phyloP scores from a whole-genome alignment of 2,329 filamentous ascomycete genomes.

The Mariannaea elegans region DNA sequence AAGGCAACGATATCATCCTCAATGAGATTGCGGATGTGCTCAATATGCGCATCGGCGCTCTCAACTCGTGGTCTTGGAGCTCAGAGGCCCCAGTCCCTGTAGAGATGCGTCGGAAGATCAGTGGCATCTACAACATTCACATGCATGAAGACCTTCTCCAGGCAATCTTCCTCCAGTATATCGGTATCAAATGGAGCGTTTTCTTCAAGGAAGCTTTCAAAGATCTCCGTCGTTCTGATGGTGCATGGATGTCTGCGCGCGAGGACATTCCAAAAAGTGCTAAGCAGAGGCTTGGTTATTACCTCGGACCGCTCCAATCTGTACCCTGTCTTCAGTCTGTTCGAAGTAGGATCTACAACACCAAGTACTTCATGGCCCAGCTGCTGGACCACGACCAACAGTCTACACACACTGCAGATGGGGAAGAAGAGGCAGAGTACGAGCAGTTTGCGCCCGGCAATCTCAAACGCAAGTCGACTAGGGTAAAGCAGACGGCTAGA shows the following conservation, averaged over 20 bases:
- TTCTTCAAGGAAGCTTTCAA: constrained; percentile 51
- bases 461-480: constrained; percentile 9
- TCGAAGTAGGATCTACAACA: constrained; percentile 45
- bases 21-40: constrained; percentile 61
- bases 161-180: constrained; percentile 59
- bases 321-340: constrained; percentile 39
- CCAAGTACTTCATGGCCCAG: constrained; percentile 57
- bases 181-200: constrained; percentile 58
- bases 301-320: constrained; percentile 41
- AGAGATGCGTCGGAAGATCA: constrained; percentile 58
- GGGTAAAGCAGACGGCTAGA: neutral
- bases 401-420: constrained; percentile 38
- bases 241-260: constrained; percentile 48
- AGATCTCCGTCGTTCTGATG: constrained; percentile 40
- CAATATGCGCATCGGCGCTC: constrained; percentile 58
- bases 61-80: constrained; percentile 58
- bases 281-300: constrained; percentile 45
- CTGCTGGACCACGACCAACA: constrained; percentile 47
- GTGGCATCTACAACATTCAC: constrained; percentile 57
- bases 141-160: constrained; percentile 63
- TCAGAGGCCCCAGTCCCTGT: constrained; percentile 49
- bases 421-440: constrained; percentile 51
- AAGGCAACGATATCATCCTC: constrained; percentile 51
- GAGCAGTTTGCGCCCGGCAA: constrained; percentile 5
- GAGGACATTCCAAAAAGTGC: constrained; percentile 44